Evolutionary conservation across 257 asterid genomes (phyloP).

Genomic region (Orobanche coerulescens): DNA sequence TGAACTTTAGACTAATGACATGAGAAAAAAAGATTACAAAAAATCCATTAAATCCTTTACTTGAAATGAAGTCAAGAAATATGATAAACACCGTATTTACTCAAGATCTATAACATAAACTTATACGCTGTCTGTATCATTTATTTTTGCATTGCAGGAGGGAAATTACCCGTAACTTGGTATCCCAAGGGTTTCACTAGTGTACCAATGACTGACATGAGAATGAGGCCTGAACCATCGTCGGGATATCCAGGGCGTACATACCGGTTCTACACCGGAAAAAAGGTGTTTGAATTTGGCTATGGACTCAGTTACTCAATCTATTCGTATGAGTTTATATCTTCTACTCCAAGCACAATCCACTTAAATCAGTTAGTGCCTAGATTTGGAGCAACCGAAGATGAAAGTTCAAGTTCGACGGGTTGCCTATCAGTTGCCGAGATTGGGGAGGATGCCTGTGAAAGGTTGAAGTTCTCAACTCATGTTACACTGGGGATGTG

Average conservation of each 20-base stretch:
- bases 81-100: too few relatives aligned
- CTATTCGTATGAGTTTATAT: conserved; percentile 37
- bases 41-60: too few relatives aligned
- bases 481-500: conserved; percentile 41
- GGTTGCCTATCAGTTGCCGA: conserved; percentile 33
- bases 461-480: conserved; percentile 44
- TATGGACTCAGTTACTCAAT: conserved; percentile 74
- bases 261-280: conserved; percentile 62
- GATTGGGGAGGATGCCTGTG: conserved; percentile 39
- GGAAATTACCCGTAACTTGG: conserved; percentile 79
- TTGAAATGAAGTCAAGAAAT: too few relatives aligned
- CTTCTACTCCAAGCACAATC: conserved; percentile 46
- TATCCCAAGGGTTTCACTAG: conserved; percentile 55
- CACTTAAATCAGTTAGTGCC: conserved; percentile 29
- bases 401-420: conserved; percentile 15
- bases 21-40: too few relatives aligned
- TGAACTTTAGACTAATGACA: background rate
- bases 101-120: too few relatives aligned
- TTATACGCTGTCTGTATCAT: background rate
- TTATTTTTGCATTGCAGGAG: conserved; percentile 38
- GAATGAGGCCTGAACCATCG: conserved; percentile 62
- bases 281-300: conserved; percentile 61
- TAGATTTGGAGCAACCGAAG: background rate
- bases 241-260: conserved; percentile 74
- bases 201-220: conserved; percentile 85